phyloP scores from a whole-genome alignment of 176 grass and related monocot species.

The Coix lacrymajobi region DNA sequence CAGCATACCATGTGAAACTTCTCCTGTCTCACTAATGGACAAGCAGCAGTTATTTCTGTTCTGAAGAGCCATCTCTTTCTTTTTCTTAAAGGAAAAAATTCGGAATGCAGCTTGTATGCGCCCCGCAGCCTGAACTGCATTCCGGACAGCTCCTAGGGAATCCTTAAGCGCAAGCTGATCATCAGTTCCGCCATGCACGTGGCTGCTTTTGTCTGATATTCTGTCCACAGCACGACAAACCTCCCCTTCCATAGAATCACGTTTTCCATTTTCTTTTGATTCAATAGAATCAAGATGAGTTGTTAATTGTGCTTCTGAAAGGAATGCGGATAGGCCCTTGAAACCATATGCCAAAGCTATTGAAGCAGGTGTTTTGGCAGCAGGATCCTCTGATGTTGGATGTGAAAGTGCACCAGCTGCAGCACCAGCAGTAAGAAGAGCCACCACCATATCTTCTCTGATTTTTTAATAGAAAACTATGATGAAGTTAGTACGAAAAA shows the following conservation, averaged over 20 bases:
- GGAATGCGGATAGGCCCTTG: constrained; percentile 84
- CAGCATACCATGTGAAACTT: constrained; percentile 14
- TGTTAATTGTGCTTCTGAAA: constrained; percentile 76
- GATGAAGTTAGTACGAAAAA: not conserved
- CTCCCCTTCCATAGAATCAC: constrained; percentile 11
- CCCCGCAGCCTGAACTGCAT: constrained; percentile 75
- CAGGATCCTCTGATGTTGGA: constrained; percentile 60
- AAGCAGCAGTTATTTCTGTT: constrained; percentile 17
- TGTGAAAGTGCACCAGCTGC: constrained; percentile 66
- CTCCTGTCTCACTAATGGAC: not conserved
- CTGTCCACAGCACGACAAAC: constrained; percentile 27
- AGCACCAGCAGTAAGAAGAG: constrained; percentile 72
- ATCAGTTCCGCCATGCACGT: constrained; percentile 46
- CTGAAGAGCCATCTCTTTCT: constrained; percentile 41
- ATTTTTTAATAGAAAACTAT: not conserved
- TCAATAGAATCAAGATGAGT: constrained; percentile 59
- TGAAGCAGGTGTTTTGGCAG: constrained; percentile 63
- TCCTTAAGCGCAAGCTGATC: constrained; percentile 85
- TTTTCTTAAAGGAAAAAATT: constrained; percentile 62
- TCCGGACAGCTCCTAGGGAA: constrained; percentile 62
- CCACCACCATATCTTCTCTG: constrained; percentile 68
- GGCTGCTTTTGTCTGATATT: constrained; percentile 54
- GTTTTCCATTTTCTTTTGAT: constrained; percentile 33
- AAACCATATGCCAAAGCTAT: constrained; percentile 60
- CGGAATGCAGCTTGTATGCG: constrained; percentile 77